These are phyloP conservation scores for Clonostachys byssicola DNA, from an alignment of 2,329 filamentous ascomycete genomes.

Conservation along the genomic window DNA sequence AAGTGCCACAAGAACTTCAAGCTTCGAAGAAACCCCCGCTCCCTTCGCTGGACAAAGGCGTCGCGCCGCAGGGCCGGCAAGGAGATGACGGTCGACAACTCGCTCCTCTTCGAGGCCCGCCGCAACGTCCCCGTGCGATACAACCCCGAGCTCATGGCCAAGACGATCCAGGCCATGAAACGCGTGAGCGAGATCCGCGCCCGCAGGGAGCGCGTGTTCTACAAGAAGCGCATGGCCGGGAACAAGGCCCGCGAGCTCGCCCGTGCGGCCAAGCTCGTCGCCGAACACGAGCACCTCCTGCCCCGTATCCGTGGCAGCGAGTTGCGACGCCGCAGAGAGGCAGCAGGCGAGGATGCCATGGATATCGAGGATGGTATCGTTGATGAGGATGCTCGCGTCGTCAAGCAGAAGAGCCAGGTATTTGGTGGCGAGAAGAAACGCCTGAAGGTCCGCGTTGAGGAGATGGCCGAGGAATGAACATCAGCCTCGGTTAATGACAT, in stretches of 20 bases:
- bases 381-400: slow-evolving; percentile 3
- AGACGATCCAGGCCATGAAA: slow-evolving; percentile 89
- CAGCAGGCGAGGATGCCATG: slow-evolving; percentile 43
- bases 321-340: slow-evolving; percentile 53
- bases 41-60: slow-evolving; percentile 95
- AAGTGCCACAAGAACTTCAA: slow-evolving; percentile 56
- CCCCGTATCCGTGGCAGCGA: slow-evolving; percentile 65
- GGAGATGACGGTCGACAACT: slow-evolving; percentile 88
- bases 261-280: slow-evolving; percentile 80
- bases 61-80: slow-evolving; percentile 79
- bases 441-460: slow-evolving; percentile 28
- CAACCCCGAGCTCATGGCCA: slow-evolving; percentile 84
- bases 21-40: slow-evolving; percentile 76
- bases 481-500: slow-evolving; percentile 10
- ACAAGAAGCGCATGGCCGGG: slow-evolving; percentile 88
- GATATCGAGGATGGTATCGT: slow-evolving; percentile 24
- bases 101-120: slow-evolving; percentile 85
- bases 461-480: slow-evolving; percentile 8
- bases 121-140: slow-evolving; percentile 95
- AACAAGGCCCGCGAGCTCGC: slow-evolving; percentile 80
- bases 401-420: slow-evolving; percentile 24
- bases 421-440: slow-evolving; percentile 37
- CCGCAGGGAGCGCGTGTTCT: slow-evolving; percentile 84
- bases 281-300: slow-evolving; percentile 88
- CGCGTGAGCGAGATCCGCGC: slow-evolving; percentile 81